These are phyloP conservation scores for Ophiostoma piceae DNA, from an alignment of 2,329 filamentous ascomycete species.

Conservation along the genomic window DNA sequence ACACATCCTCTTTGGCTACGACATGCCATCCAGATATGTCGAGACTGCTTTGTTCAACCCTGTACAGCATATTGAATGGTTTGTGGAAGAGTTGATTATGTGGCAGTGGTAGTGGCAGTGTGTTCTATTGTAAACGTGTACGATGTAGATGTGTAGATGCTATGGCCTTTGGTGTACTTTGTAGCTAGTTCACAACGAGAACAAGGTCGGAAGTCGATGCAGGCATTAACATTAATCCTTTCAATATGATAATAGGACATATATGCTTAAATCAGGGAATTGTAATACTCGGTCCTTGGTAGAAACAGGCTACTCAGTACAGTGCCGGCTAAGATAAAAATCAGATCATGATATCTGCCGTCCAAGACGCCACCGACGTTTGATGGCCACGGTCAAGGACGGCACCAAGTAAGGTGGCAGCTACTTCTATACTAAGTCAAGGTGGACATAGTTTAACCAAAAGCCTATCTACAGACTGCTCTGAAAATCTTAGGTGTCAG, in stretches of 20 bases:
- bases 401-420: not conserved
- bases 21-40: not conserved
- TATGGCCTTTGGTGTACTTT: too few species aligned
- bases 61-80: not conserved
- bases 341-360: not conserved
- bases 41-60: not conserved
- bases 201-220: not conserved
- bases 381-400: not conserved
- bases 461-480: too few species aligned
- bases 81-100: not conserved
- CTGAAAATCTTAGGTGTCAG: too few species aligned
- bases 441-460: too few species aligned
- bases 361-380: not conserved
- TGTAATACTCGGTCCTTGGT: too few species aligned
- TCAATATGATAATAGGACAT: not conserved
- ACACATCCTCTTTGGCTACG: slow-evolving; percentile 10
- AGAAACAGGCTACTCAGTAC: too few species aligned
- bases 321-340: not conserved
- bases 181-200: too few species aligned
- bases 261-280: not conserved
- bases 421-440: too few species aligned
- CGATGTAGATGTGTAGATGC: too few species aligned
- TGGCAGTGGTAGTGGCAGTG: not conserved
- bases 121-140: not conserved
- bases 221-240: not conserved